These are phyloP conservation scores for Vanderwaltozyma polyspora DNA, from an alignment of 805 yeast species.

Conservation along the genomic window DNA sequence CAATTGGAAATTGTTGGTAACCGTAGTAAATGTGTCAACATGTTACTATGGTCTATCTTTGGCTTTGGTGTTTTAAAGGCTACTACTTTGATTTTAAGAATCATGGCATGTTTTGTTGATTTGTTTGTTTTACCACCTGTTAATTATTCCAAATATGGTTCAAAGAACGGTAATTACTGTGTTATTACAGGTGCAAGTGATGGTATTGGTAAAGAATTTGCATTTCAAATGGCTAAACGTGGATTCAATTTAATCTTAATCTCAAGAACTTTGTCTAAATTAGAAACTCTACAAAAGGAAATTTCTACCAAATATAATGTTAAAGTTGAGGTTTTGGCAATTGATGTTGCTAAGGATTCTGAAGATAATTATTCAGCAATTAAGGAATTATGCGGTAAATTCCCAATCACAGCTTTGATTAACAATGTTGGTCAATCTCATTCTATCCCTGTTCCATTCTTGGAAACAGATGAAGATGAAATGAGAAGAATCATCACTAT, in stretches of 20 bases:
- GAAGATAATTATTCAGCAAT: conserved; percentile 46
- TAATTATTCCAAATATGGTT: conserved; percentile 60
- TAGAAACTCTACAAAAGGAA: conserved; percentile 53
- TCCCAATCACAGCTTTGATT: conserved; percentile 64
- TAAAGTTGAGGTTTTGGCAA: conserved; percentile 54
- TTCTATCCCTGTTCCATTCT: conserved; percentile 87
- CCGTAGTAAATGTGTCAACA: conserved; percentile 16
- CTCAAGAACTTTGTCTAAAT: conserved; percentile 72
- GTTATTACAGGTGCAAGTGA: conserved; percentile 95
- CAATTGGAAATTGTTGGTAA: conserved; percentile 16
- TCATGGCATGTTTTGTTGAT: conserved; percentile 45
- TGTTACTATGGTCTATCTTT: conserved; percentile 32
- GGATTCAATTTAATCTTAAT: conserved; percentile 79
- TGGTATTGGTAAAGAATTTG: conserved; percentile 91
- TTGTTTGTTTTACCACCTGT: conserved; percentile 53
- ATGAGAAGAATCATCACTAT: conserved; percentile 70
- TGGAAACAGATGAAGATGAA: conserved; percentile 67
- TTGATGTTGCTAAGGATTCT: conserved; percentile 64
- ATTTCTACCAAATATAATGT: conserved; percentile 51
- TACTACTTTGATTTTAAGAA: conserved; percentile 39
- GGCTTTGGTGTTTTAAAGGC: conserved; percentile 55
- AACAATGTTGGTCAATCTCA: conserved; percentile 95
- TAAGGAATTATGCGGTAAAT: conserved; percentile 32
- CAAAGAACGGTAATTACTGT: conserved; percentile 69
- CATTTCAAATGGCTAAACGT: conserved; percentile 70